Evolutionary conservation across 495 filamentous ascomycete species (phyloP), one percentile per base, ranked within the genome.

Genomic region (Aspergillus baeticus): DNA sequence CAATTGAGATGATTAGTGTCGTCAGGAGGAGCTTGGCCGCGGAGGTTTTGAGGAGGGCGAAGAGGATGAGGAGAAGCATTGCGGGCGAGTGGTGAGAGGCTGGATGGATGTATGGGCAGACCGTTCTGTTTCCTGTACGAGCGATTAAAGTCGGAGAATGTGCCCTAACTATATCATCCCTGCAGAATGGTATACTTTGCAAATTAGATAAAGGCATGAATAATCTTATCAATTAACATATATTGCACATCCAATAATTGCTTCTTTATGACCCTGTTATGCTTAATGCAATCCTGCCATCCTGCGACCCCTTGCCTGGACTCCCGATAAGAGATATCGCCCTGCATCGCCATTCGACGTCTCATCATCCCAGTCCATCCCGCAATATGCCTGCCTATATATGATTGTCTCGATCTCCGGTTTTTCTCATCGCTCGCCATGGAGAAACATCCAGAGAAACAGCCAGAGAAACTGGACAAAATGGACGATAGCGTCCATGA

Each of bases 311-410:
- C n/a, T 15, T 22, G 11, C 29, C 26, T 8, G n/a, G n/a, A n/a
- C n/a, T 34, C 47, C 7, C n/a, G 18, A 42, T 29, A 44, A 55
- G 59, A 61, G 61, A 63, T 63, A 63, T 60, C 49, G 11, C 35
- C 21, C 11, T 29, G 54, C 29, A 14, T 38, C 52, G 4, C 58
- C 50, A 63, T 63, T 63, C 54, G 61, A 53, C 33, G 11, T 36
- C 26, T n/a, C 44, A 13, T 21, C 15, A 46, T 17, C 33, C 41
- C 10, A 7, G 20, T n/a, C n/a, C n/a, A 11, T 7, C 23, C 36
- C 10, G 36, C 14, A 44, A 17, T 37, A 47, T 41, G 21, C 37
- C n/a, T 14, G 15, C 34, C 20, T 46, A 44, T 49, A 35, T 47
- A 52, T 34, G n/a, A 18, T 17, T 22, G 26, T n/a, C 29, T 17